Base-by-base conservation (phyloP, 2,329 filamentous ascomycete genomes). In the Colletotrichum coccodes region DNA sequence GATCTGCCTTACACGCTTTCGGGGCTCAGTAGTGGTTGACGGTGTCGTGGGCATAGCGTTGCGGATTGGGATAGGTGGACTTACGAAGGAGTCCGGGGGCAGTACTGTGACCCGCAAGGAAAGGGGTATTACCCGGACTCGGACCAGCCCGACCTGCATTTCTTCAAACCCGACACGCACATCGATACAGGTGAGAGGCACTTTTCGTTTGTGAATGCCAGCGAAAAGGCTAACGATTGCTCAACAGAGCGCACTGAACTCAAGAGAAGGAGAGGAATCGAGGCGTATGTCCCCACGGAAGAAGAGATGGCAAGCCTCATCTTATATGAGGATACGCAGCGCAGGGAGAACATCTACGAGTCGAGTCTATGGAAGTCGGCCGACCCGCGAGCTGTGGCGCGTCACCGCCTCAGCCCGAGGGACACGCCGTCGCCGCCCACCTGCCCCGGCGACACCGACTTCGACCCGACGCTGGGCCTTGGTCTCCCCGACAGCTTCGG, bases 401-500 rank as follows among this genome's bases (percentile, higher is more conserved):
- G 71, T 59, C 71, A 75, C 53, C 46, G 68, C 47, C 73, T 76
- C 16, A 44, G 71, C 75, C 70, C 57, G 30, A 8, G 49, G 7
- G 26, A 66, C 46, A 47, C 46, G 61, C 40, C 74, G 72, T 18
- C 46, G 64, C 26, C 73, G 74, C 49, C 72, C 54, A 16, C 74
- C 57, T 28, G 71, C 72, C 5, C 75, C 75, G 4, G 36, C 61
- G 16, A 64, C 73, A 18, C 74, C 76, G 23, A 4, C 12, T 36
- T 36, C 12, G 34, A 36, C 6, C 64, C 63, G 42, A 58, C 67
- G 6, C 63, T 72, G 14, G 64, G 64, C 21, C 30, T 78, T 18
- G 73, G 74, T 7, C 60, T 77, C n/a, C 79, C 78, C 11, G 77
- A 79, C 72, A 65, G 49, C 18, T 67, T 79, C 54, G 74, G 72